Percentiles rank a stretch among this genome's conserved stretches.
Conservation (phyloP, 192 early-diverging fungal genomes). For the Podochytrium sp. region DNA sequence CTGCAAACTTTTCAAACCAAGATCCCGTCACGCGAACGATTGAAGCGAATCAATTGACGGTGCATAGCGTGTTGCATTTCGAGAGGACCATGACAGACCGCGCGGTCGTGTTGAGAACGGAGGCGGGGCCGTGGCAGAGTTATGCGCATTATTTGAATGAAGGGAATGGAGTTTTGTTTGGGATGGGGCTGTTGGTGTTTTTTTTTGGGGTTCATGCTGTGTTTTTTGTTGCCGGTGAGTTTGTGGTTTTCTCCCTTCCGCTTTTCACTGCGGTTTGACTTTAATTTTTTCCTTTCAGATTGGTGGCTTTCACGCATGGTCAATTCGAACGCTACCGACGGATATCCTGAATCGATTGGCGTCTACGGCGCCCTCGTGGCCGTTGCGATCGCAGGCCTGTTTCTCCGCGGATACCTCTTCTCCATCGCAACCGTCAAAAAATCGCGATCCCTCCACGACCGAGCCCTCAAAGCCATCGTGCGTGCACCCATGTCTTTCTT, state of each 20-base stretch:
- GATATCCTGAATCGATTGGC: slow-evolving; percentile 53
- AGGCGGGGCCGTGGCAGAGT: slow-evolving; percentile 13
- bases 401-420: slow-evolving; percentile 57
- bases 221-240: slow-evolving; percentile 41
- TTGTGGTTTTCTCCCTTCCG: background rate
- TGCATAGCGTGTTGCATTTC: slow-evolving; percentile 62
- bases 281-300: slow-evolving; percentile 26
- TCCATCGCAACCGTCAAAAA: slow-evolving; percentile 55
- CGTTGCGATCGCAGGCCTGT: slow-evolving; percentile 57
- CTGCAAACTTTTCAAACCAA: slow-evolving; percentile 58
- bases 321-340: background rate
- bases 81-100: slow-evolving; percentile 42
- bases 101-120: slow-evolving; percentile 26
- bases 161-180: slow-evolving; percentile 46
- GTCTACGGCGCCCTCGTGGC: slow-evolving; percentile 61
- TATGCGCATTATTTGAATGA: slow-evolving; percentile 45
- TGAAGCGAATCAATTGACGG: slow-evolving; percentile 74
- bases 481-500: slow-evolving; percentile 66
- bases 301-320: slow-evolving; percentile 36
- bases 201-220: slow-evolving; percentile 67
- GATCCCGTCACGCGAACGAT: slow-evolving; percentile 64
- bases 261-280: too few relatives aligned
- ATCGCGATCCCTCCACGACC: slow-evolving; percentile 58
- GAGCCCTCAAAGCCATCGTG: slow-evolving; percentile 34
- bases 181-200: slow-evolving; percentile 41